Conservation (phyloP, 805 yeast genomes). For the Candida ipomoeae region DNA sequence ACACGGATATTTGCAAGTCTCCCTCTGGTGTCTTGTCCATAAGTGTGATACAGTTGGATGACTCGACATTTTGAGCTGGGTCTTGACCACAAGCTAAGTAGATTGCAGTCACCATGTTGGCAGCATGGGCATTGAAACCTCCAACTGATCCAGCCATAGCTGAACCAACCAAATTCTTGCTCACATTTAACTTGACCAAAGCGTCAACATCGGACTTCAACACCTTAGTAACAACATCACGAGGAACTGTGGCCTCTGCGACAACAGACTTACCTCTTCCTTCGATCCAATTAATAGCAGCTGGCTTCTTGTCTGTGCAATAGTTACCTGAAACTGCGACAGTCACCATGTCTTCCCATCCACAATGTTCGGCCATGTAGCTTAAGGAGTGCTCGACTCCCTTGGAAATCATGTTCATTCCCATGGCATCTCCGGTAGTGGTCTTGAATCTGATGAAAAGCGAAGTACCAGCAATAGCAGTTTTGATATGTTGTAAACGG, state of each 20-base stretch:
- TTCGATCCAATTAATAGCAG: conserved; percentile 98
- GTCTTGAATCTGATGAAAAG: conserved; percentile 91
- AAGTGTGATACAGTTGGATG: conserved; percentile 94
- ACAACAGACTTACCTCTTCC: conserved; percentile 98
- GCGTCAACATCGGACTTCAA: conserved; percentile 91
- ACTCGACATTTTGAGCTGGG: conserved; percentile 99
- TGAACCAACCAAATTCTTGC: conserved; percentile 90
- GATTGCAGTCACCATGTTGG: conserved; percentile 92
- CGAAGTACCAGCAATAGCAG: conserved; percentile 91
- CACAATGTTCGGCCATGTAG: conserved; percentile 81
- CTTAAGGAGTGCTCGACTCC: conserved; percentile 89
- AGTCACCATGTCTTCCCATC: conserved; percentile 90
- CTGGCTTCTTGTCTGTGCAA: conserved; percentile 96
- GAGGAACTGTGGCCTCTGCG: conserved; percentile 91
- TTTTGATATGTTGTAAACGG: conserved; percentile 81
- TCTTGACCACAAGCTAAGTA: conserved; percentile 97
- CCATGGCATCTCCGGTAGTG: conserved; percentile 99
- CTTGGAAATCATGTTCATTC: conserved; percentile 99
- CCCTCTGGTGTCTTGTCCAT: conserved; percentile 77
- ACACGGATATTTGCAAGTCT: conserved; percentile 78
- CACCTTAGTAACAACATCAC: conserved; percentile 71
- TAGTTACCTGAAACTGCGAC: conserved; percentile 95
- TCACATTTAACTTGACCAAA: conserved; percentile 80
- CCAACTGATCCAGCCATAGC: conserved; percentile 99
- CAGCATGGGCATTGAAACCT: conserved; percentile 98